Percentiles rank a stretch among this genome's conserved stretches.
These are phyloP conservation scores for Dentipellis fragilis DNA, from an alignment of 768 basidiomycete species.

Conservation along the genomic window DNA sequence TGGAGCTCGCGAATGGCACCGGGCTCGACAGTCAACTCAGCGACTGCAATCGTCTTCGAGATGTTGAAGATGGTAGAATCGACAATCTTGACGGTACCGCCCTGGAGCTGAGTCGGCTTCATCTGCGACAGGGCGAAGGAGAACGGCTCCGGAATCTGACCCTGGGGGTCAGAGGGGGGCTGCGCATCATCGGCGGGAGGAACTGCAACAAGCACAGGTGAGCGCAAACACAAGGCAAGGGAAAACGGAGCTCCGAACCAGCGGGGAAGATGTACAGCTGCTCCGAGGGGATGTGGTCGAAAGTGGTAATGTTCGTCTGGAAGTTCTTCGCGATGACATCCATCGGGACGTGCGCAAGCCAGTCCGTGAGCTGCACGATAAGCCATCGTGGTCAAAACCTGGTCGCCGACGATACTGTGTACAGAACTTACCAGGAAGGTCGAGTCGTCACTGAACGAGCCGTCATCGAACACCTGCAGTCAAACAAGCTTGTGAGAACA, in stretches of 20 bases:
- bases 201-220: conserved; percentile 7
- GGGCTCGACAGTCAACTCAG: conserved; percentile 47
- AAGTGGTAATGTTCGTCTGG: conserved; percentile 19
- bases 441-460: conserved; percentile 23
- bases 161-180: conserved; percentile 33
- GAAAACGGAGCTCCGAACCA: conserved; percentile 6
- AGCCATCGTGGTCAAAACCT: not conserved
- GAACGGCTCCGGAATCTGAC: conserved; percentile 33
- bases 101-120: conserved; percentile 30
- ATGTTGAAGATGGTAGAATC: conserved; percentile 43
- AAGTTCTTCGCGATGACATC: conserved; percentile 29
- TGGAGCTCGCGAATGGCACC: conserved; percentile 54
- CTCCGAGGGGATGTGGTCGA: conserved; percentile 20
- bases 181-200: conserved; percentile 21
- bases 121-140: conserved; percentile 38
- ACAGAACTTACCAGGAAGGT: conserved; percentile 23
- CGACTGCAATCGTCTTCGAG: conserved; percentile 43
- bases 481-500: not conserved
- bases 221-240: not conserved
- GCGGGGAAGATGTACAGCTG: conserved; percentile 24
- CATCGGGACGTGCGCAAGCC: conserved; percentile 24
- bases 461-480: conserved; percentile 24
- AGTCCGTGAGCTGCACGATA: conserved; percentile 21
- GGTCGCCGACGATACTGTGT: not conserved
- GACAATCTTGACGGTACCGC: conserved; percentile 29